phyloP scores from a whole-genome alignment of 805 yeast species.

The Wickerhamiella bombiphila region DNA sequence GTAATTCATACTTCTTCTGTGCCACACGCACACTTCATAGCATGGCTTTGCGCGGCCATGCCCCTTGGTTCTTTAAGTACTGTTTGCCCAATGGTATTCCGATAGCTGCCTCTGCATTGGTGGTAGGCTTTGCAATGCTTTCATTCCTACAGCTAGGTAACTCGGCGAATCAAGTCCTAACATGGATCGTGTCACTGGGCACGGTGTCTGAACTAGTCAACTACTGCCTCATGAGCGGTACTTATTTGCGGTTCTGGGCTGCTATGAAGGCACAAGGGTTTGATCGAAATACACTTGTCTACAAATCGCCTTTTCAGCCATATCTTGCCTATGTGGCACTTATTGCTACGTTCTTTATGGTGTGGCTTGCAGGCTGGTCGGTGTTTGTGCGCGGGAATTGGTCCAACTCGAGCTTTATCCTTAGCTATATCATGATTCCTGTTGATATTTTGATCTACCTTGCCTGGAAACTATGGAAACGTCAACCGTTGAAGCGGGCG shows the following conservation, averaged over 20 bases:
- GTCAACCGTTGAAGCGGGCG: conserved; percentile 33
- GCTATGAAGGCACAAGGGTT: conserved; percentile 42
- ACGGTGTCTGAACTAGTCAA: conserved; percentile 56
- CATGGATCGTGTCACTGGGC: conserved; percentile 58
- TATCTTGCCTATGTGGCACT: conserved; percentile 39
- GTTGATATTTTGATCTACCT: conserved; percentile 34
- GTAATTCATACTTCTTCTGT: conserved; percentile 65
- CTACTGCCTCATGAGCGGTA: conserved; percentile 40
- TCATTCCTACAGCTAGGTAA: conserved; percentile 51
- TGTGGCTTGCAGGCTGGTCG: conserved; percentile 50
- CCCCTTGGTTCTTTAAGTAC: conserved; percentile 49
- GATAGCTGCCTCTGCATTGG: conserved; percentile 36
- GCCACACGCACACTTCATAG: conserved; percentile 58
- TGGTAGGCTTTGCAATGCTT: conserved; percentile 42
- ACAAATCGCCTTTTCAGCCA: conserved; percentile 46
- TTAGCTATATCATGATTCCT: conserved; percentile 59
- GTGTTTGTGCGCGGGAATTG: conserved; percentile 57
- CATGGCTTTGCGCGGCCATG: conserved; percentile 54
- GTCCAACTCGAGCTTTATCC: conserved; percentile 47
- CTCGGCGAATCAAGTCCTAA: conserved; percentile 46
- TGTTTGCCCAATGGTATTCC: conserved; percentile 63
- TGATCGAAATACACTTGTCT: conserved; percentile 33
- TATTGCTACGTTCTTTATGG: conserved; percentile 34
- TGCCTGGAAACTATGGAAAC: conserved; percentile 38
- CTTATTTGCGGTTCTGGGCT: conserved; percentile 47